phyloP scores from a whole-genome alignment of 169 alveolate genomes.

The Pseudocohnilembus persalinus region DNA sequence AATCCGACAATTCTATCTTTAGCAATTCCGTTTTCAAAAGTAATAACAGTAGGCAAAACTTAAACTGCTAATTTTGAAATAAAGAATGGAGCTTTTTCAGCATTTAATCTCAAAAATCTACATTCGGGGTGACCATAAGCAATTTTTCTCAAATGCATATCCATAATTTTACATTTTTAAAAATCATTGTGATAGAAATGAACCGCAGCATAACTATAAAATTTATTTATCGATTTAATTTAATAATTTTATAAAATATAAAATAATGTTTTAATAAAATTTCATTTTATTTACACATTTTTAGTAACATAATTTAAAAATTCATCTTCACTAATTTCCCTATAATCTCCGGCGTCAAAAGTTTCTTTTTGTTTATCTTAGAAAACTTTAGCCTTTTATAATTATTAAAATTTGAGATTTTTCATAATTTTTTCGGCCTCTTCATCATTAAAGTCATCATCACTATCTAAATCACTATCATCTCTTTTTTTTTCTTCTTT shows the following conservation, averaged over 20 bases:
- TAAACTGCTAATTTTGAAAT: constrained; percentile 71
- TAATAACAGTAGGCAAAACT: constrained; percentile 81
- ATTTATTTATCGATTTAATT: neutral
- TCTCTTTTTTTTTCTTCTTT: constrained; percentile 38
- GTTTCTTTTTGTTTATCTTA: constrained; percentile 50
- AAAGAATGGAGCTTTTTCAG: constrained; percentile 88
- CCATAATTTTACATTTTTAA: constrained; percentile 87
- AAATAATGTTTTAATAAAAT: too few relatives aligned
- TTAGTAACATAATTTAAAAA: constrained; percentile 75
- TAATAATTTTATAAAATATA: too few relatives aligned
- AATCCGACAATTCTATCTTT: constrained; percentile 86
- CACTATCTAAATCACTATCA: constrained; percentile 52
- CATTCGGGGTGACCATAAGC: constrained; percentile 81
- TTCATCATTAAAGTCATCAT: constrained; percentile 69
- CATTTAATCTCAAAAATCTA: constrained; percentile 79
- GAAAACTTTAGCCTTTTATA: constrained; percentile 54
- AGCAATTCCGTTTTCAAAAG: constrained; percentile 84
- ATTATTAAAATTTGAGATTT: constrained; percentile 57
- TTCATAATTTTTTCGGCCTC: constrained; percentile 63
- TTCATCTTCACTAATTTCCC: constrained; percentile 84
- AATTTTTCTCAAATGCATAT: constrained; percentile 77
- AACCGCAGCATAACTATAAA: constrained; percentile 59
- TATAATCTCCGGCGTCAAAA: constrained; percentile 70
- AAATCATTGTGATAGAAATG: constrained; percentile 87
- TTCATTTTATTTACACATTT: constrained; percentile 27